These are phyloP conservation scores for Malus sieversii DNA, from an alignment of 306 rosid species.

Conservation along the genomic window DNA sequence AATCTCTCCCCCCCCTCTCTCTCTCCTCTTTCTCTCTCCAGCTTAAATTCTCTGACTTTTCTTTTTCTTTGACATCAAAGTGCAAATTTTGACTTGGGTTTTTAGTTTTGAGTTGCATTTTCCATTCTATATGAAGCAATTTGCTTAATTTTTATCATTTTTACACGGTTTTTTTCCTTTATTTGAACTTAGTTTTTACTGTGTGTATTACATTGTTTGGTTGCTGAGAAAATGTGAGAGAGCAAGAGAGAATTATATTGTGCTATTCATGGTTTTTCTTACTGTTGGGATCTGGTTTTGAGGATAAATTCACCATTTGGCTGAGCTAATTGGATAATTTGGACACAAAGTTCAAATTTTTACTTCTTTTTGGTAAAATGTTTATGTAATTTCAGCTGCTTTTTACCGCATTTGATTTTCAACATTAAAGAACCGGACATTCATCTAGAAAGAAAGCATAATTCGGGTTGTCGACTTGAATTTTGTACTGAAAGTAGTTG, in stretches of 20 bases:
- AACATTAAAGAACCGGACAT: background rate
- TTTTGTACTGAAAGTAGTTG: background rate
- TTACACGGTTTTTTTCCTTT: background rate
- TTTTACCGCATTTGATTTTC: background rate
- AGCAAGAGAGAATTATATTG: background rate
- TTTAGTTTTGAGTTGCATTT: constrained; percentile 8
- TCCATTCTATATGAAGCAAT: background rate
- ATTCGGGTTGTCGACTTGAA: background rate
- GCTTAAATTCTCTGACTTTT: background rate
- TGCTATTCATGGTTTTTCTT: background rate
- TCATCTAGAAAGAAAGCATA: background rate
- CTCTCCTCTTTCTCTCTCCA: background rate
- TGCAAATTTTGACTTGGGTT: background rate
- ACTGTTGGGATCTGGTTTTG: constrained; percentile 18
- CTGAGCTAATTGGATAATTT: background rate
- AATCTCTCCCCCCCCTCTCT: background rate
- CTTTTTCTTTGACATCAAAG: background rate
- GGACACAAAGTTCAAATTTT: background rate
- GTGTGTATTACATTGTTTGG: constrained; percentile 11
- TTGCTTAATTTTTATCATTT: constrained; percentile 1
- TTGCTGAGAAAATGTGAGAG: constrained; percentile 20
- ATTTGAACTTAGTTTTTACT: background rate
- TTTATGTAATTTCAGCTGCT: background rate
- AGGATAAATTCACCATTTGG: background rate
- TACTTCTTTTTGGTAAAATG: background rate